Conservation (phyloP, 2,329 filamentous ascomycete genomes). For the Magnaporthales sp. region DNA sequence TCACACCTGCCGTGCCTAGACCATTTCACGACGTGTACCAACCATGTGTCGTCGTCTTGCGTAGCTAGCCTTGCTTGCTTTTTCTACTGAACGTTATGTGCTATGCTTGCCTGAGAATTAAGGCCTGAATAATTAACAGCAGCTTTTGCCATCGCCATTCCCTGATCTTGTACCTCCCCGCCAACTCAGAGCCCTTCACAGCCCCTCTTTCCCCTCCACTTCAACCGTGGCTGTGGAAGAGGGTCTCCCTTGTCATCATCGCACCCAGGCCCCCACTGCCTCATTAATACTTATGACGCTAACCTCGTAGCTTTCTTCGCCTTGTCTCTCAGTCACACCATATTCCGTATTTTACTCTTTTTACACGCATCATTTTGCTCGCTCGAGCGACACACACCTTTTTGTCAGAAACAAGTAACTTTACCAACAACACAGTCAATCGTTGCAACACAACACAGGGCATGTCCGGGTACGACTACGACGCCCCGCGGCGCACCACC, state of each 20-base stretch:
- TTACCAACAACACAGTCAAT: neutral
- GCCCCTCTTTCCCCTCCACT: constrained; percentile 1
- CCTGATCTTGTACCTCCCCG: constrained; percentile 1
- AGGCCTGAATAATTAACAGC: neutral
- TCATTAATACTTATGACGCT: constrained; percentile 1
- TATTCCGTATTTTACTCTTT: neutral
- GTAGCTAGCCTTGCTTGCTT: neutral
- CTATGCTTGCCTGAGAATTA: neutral
- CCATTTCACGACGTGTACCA: neutral
- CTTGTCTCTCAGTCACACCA: neutral
- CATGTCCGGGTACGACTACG: constrained; percentile 48
- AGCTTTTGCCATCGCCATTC: neutral
- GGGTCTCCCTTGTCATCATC: constrained; percentile 1
- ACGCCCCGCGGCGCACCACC: constrained; percentile 25
- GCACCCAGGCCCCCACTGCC: neutral
- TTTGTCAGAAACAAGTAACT: neutral
- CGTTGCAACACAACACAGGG: neutral
- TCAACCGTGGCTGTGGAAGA: neutral
- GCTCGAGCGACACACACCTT: neutral
- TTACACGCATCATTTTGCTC: neutral
- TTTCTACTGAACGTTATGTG: neutral
- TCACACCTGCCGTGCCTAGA: neutral
- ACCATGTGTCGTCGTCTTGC: neutral
- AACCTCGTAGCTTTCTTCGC: neutral
- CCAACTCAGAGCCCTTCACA: neutral